Conservation (phyloP, 345 rosid genomes). For the Dipteronia sinensis region DNA sequence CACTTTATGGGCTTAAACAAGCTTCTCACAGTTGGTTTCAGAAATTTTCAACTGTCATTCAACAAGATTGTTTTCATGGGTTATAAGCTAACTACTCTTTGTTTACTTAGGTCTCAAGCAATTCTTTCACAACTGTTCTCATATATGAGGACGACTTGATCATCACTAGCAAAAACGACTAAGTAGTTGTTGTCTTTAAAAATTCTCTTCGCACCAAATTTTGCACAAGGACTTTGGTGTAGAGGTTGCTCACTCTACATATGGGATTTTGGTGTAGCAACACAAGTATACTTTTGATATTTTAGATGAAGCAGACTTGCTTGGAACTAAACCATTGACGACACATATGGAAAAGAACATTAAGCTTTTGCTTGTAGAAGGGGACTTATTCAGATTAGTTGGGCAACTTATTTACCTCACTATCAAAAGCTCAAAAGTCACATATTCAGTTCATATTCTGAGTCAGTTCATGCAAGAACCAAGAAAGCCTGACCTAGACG, state of each 20-base stretch:
- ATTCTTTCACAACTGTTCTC: slow-evolving; percentile 4
- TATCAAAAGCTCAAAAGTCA: not conserved
- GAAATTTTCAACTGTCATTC: not conserved
- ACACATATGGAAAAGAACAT: slow-evolving; percentile 14
- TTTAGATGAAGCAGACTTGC: slow-evolving; percentile 18
- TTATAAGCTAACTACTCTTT: not conserved
- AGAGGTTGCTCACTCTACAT: not conserved
- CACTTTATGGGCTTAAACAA: slow-evolving; percentile 1
- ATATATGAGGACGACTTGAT: slow-evolving; percentile 15
- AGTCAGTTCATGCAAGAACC: slow-evolving; percentile 1
- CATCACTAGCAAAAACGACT: not conserved
- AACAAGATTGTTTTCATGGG: not conserved
- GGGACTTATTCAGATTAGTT: not conserved
- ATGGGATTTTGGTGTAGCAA: not conserved
- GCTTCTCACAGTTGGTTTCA: not conserved
- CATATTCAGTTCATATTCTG: not conserved
- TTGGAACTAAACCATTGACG: slow-evolving; percentile 11
- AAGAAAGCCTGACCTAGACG: not conserved
- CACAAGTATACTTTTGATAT: slow-evolving; percentile 14
- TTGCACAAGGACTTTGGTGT: slow-evolving; percentile 8
- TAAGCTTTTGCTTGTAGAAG: not conserved
- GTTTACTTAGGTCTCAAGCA: not conserved
- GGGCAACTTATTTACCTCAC: not conserved
- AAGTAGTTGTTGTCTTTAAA: not conserved
- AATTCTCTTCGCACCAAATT: slow-evolving; percentile 9